Percentiles rank a stretch among this genome's conserved stretches.
Evolutionary conservation across 176 grass and related monocot genomes (phyloP).

Genomic region (Puya raimondii): DNA sequence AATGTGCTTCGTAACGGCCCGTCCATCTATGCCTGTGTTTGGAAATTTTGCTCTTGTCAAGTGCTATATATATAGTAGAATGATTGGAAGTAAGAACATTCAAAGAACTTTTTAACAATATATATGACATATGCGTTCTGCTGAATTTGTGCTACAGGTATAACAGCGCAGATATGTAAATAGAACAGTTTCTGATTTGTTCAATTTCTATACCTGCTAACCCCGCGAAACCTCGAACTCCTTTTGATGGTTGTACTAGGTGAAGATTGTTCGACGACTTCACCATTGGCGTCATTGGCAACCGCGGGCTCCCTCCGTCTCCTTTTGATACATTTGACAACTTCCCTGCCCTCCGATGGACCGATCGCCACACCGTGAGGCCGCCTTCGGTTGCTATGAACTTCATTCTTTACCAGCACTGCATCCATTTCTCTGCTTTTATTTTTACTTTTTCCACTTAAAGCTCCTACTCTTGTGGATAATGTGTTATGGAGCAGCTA

Average conservation of each 20-base stretch:
- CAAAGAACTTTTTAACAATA: not conserved
- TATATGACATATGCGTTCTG: no score
- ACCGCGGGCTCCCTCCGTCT: slow-evolving; percentile 8
- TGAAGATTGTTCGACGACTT: slow-evolving; percentile 8
- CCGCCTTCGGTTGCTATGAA: not conserved
- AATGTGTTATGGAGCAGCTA: not conserved
- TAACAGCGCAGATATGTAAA: no score
- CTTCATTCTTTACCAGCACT: slow-evolving; percentile 16
- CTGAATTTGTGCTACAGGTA: no score
- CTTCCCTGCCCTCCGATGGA: not conserved
- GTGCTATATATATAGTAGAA: not conserved
- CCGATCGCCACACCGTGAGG: not conserved
- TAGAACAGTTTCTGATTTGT: no score
- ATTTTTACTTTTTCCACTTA: not conserved
- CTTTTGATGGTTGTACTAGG: slow-evolving; percentile 12
- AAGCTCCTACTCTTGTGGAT: not conserved
- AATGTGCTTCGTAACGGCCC: slow-evolving; percentile 24
- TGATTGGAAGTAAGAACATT: not conserved
- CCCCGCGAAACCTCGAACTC: slow-evolving; percentile 32
- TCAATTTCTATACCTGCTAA: slow-evolving; percentile 19
- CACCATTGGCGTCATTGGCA: not conserved
- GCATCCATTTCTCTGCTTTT: not conserved
- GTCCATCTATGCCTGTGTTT: slow-evolving; percentile 23
- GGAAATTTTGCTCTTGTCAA: not conserved
- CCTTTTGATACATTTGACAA: slow-evolving; percentile 10